A percentile compares a stretch with the other conserved stretches of the same genome.
phyloP scores from a whole-genome alignment of 345 rosid species.

The Carallia brachiata region DNA sequence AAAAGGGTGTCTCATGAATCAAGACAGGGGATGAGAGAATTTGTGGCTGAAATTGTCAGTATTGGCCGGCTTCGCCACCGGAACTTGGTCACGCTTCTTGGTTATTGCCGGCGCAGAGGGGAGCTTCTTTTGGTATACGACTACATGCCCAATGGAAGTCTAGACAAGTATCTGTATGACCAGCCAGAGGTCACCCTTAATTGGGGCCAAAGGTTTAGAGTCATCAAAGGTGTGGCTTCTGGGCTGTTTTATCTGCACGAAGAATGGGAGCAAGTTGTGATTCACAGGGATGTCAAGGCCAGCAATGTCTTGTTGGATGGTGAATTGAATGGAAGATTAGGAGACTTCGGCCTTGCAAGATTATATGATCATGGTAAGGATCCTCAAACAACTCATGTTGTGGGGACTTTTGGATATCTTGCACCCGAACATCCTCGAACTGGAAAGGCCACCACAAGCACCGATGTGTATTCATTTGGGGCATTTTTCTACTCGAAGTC shows the following conservation, averaged over 20 bases:
- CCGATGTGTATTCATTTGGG: slow-evolving; percentile 61
- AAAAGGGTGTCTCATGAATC: slow-evolving; percentile 65
- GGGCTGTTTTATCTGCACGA: slow-evolving; percentile 58
- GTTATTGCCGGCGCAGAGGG: slow-evolving; percentile 57
- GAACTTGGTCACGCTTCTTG: slow-evolving; percentile 52
- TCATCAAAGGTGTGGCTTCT: slow-evolving; percentile 56
- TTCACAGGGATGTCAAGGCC: slow-evolving; percentile 65
- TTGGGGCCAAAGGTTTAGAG: slow-evolving; percentile 51
- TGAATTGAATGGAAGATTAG: slow-evolving; percentile 50
- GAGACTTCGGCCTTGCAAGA: slow-evolving; percentile 67
- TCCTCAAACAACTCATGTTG: slow-evolving; percentile 56
- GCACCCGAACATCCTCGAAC: slow-evolving; percentile 60
- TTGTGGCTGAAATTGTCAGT: slow-evolving; percentile 57
- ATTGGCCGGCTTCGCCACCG: slow-evolving; percentile 56
- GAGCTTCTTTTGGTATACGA: slow-evolving; percentile 64
- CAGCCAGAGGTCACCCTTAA: slow-evolving; percentile 39
- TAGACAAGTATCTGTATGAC: slow-evolving; percentile 48
- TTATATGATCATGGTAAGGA: slow-evolving; percentile 56
- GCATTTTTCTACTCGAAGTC: slow-evolving; percentile 61
- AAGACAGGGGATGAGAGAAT: slow-evolving; percentile 60
- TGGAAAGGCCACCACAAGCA: slow-evolving; percentile 48
- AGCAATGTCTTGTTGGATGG: slow-evolving; percentile 59
- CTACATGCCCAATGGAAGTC: slow-evolving; percentile 63
- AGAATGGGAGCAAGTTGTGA: slow-evolving; percentile 66
- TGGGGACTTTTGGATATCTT: slow-evolving; percentile 58